These are phyloP conservation scores for Alternaria longipes DNA, from an alignment of 2,329 filamentous ascomycete species.

Conservation along the genomic window DNA sequence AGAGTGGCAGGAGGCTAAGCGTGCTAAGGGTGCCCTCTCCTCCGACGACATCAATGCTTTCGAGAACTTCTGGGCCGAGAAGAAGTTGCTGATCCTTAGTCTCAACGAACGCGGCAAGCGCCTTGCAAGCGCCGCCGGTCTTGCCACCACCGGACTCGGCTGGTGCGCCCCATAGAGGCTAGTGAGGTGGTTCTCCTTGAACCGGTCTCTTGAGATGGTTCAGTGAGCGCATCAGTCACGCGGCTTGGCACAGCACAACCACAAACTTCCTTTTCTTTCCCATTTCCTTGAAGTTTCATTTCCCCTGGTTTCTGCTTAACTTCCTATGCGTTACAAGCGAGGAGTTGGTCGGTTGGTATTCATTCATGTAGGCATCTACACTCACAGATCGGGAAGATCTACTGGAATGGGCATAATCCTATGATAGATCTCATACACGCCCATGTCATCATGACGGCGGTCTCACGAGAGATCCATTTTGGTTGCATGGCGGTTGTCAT, in stretches of 20 bases:
- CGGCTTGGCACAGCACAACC: not conserved
- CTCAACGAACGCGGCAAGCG: constrained; percentile 45
- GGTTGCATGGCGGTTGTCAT: constrained; percentile 6
- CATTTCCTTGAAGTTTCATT: constrained; percentile 16
- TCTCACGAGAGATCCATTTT: constrained; percentile 6
- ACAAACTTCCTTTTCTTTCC: constrained; percentile 8
- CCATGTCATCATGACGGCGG: constrained; percentile 2
- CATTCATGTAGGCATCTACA: constrained; percentile 29
- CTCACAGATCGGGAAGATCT: constrained; percentile 22
- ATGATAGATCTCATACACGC: constrained; percentile 8
- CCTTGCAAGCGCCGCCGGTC: constrained; percentile 35
- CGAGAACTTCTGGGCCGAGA: constrained; percentile 52
- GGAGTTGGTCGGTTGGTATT: constrained; percentile 34
- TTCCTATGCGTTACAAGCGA: constrained; percentile 28
- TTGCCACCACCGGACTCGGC: constrained; percentile 44
- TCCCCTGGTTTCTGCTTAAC: constrained; percentile 4
- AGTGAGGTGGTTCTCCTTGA: constrained; percentile 34
- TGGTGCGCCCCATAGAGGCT: constrained; percentile 48
- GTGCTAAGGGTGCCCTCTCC: constrained; percentile 34
- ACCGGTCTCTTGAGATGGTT: constrained; percentile 17
- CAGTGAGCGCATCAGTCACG: constrained; percentile 14
- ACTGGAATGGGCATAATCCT: constrained; percentile 19
- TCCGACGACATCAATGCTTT: constrained; percentile 44
- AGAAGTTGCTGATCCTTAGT: constrained; percentile 44
- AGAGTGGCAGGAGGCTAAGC: constrained; percentile 47